Evolutionary conservation across 345 rosid species (phyloP), one percentile per base, ranked within the genome.

Genomic region (Populus simonii): DNA sequence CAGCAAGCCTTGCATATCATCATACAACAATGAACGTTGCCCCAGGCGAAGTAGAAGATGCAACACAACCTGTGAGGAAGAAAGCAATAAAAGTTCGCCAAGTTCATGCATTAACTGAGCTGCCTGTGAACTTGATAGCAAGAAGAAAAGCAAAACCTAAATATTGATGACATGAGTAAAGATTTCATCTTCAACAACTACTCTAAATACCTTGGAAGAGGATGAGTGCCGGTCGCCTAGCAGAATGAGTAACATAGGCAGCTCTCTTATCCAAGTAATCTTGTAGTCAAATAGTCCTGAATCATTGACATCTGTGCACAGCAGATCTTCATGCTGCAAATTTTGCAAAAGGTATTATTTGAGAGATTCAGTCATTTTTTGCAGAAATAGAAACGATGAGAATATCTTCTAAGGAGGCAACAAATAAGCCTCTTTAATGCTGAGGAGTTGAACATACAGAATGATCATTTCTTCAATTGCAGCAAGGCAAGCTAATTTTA

Each of bases 41-140:
- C 97, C 98, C 77, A 93, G 78, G 59, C 81, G 83, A 78, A 92
- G 92, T 43, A 92, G 76, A 77, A 96, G 90, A 53, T 76, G 81
- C 88, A 93, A 83, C 80, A 93, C 90, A 82, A 78, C 86, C 98
- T 96, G 85, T 68, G 61, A 66, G 18, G 35, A 31, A 66, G 61
- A 69, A 68, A 83, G 68, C 41, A 69, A 16, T 71, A 71, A 81
- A 11, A 73, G 71, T 74, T 65, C 51, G 1, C 22, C 39, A 68
- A 16, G 11, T 63, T 36, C 57, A n/a, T 38, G 36, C 51, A 59
- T 66, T 25, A 43, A 43, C 8, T 62, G 59, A 71, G 68, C 17
- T 27, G 59, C 66, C 39, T 47, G 33, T 73, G 67, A 27, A 41
- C 35, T 74, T 8, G 22, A 27, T 45, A 71, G 43, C 27, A 13